These are phyloP conservation scores for Sporothrix curviconia DNA, from an alignment of 2,329 filamentous ascomycete genomes.

Conservation along the genomic window DNA sequence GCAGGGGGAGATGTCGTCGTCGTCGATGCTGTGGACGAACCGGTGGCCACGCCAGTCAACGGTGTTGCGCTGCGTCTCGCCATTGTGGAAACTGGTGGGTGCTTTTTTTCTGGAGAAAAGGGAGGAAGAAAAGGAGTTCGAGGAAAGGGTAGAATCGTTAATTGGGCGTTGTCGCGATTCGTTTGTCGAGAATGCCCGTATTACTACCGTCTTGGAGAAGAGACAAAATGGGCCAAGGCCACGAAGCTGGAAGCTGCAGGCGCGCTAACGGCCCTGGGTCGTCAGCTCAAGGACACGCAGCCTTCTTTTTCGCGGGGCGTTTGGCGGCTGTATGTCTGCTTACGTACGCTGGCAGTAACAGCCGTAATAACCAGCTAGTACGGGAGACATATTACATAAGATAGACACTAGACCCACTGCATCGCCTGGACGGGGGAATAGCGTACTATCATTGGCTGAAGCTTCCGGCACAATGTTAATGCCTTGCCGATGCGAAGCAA, in stretches of 20 bases:
- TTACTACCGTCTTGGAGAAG: neutral
- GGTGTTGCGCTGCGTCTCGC: conserved; percentile 13
- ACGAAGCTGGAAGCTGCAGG: conserved; percentile 7
- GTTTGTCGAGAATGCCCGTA: neutral
- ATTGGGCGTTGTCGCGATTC: neutral
- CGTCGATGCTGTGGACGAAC: too few relatives aligned
- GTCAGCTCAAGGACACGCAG: conserved; percentile 19
- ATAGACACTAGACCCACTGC: too few relatives aligned
- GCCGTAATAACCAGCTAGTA: too few relatives aligned
- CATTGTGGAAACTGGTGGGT: neutral
- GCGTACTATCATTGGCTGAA: too few relatives aligned
- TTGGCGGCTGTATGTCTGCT: too few relatives aligned
- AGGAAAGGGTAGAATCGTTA: neutral
- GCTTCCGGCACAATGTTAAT: too few relatives aligned
- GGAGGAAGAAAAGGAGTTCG: neutral
- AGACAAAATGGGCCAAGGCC: neutral
- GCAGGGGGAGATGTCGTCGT: neutral
- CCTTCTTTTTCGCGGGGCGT: conserved; percentile 15
- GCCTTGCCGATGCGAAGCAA: too few relatives aligned
- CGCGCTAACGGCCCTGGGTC: conserved; percentile 7
- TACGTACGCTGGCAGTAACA: too few relatives aligned
- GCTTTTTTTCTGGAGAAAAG: neutral
- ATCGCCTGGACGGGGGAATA: too few relatives aligned
- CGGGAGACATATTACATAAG: too few relatives aligned
- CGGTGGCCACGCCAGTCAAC: too few relatives aligned